Conservation (phyloP, 176 grass and related monocot genomes). For the Secale cereale region DNA sequence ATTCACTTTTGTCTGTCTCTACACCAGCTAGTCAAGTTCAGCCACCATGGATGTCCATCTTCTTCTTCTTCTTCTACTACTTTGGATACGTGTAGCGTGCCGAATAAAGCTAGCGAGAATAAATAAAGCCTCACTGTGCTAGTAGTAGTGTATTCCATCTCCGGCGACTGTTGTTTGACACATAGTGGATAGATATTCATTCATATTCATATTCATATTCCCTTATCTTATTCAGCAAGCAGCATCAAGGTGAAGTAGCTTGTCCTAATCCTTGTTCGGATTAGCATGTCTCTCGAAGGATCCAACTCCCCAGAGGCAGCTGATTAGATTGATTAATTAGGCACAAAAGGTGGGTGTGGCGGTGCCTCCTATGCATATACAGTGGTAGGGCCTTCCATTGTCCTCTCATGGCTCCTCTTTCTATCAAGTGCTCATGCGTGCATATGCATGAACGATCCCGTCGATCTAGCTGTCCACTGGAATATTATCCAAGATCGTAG, state of each 20-base stretch:
- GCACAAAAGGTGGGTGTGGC: no score
- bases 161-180: neutral
- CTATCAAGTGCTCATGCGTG: no score
- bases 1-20: neutral
- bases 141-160: neutral
- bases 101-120: neutral
- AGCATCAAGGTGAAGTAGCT: neutral
- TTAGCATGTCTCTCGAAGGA: no score
- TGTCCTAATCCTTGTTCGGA: neutral
- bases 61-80: neutral
- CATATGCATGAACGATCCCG: neutral
- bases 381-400: no score
- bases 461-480: neutral
- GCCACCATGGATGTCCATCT: neutral
- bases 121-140: no score
- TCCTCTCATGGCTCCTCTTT: no score
- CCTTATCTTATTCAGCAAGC: neutral
- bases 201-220: no score
- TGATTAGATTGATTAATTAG: no score
- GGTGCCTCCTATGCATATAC: no score
- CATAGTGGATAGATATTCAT: no score
- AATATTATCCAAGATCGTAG: slow-evolving; percentile 2
- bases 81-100: neutral
- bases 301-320: no score
- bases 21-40: neutral